Evolutionary conservation across 305 asterid genomes (phyloP).

Genomic region (Petunia hybrid): DNA sequence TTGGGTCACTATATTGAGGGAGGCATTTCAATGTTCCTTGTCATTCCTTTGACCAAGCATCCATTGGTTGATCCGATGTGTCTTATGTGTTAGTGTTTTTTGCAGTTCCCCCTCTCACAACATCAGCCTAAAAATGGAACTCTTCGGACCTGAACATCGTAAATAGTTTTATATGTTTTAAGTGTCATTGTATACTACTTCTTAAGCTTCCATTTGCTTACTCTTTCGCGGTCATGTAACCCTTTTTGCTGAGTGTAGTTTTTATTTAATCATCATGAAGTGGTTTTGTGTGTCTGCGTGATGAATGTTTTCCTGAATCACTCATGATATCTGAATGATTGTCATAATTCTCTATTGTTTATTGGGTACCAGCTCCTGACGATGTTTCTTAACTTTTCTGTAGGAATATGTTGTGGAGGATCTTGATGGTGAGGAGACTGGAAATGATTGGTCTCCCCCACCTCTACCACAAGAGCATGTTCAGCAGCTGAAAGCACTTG

Average conservation of each 20-base stretch:
- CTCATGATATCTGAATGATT: neutral
- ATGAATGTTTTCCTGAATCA: neutral
- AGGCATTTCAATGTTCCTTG: neutral
- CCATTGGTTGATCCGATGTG: neutral
- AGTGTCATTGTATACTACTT: neutral
- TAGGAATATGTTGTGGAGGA: constrained; percentile 96
- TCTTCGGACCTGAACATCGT: neutral
- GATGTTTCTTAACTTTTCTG: constrained; percentile 9
- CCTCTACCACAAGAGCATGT: constrained; percentile 80
- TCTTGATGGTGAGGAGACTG: constrained; percentile 76
- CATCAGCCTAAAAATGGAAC: neutral
- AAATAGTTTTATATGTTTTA: neutral
- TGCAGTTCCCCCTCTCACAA: neutral
- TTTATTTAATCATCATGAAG: constrained; percentile 8
- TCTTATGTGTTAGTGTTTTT: neutral
- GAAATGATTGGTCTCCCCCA: constrained; percentile 86
- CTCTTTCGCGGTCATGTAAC: neutral
- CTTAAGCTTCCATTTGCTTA: neutral
- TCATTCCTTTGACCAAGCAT: neutral
- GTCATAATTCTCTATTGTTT: neutral
- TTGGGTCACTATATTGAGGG: too few species aligned
- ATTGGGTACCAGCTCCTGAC: neutral
- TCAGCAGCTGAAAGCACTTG: constrained; percentile 82
- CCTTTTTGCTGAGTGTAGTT: neutral
- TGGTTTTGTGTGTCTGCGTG: too few species aligned